phyloP scores from a whole-genome alignment of 345 rosid genomes.

The Citrus mangshanensis region DNA sequence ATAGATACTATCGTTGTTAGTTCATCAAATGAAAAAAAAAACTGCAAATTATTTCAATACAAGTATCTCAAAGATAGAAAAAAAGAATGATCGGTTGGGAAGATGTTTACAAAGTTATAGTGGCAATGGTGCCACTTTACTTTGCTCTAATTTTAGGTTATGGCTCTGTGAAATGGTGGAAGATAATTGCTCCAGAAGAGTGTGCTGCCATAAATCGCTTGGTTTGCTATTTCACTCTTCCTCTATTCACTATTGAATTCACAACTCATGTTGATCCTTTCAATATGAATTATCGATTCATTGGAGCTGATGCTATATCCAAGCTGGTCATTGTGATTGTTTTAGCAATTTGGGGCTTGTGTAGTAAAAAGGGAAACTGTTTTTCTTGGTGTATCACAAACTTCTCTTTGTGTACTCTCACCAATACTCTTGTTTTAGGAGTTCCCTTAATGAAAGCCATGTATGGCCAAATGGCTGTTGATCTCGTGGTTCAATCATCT shows the following conservation, averaged over 20 bases:
- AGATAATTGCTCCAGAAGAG: slow-evolving; percentile 63
- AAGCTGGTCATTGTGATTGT: slow-evolving; percentile 53
- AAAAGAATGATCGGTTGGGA: slow-evolving; percentile 64
- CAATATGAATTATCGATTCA: slow-evolving; percentile 61
- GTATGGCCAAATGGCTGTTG: slow-evolving; percentile 71
- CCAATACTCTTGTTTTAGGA: slow-evolving; percentile 71
- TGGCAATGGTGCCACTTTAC: slow-evolving; percentile 79
- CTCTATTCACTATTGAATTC: slow-evolving; percentile 74
- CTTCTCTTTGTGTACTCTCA: slow-evolving; percentile 63
- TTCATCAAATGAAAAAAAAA: not conserved
- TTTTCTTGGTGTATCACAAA: slow-evolving; percentile 74
- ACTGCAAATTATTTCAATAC: not conserved
- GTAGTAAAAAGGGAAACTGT: slow-evolving; percentile 59
- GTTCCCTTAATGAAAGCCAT: slow-evolving; percentile 65
- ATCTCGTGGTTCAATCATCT: slow-evolving; percentile 69
- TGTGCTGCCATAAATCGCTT: slow-evolving; percentile 74
- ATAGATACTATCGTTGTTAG: not conserved
- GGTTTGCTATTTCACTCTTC: slow-evolving; percentile 80
- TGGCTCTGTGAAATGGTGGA: slow-evolving; percentile 93
- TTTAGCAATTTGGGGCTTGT: slow-evolving; percentile 63
- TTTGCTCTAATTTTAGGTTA: slow-evolving; percentile 75
- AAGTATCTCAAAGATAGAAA: not conserved
- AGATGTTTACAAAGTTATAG: slow-evolving; percentile 74
- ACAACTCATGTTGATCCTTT: slow-evolving; percentile 69
- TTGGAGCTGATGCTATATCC: slow-evolving; percentile 64